Conservation (phyloP, 2,329 filamentous ascomycete species). For the Aspergillus ustus region DNA sequence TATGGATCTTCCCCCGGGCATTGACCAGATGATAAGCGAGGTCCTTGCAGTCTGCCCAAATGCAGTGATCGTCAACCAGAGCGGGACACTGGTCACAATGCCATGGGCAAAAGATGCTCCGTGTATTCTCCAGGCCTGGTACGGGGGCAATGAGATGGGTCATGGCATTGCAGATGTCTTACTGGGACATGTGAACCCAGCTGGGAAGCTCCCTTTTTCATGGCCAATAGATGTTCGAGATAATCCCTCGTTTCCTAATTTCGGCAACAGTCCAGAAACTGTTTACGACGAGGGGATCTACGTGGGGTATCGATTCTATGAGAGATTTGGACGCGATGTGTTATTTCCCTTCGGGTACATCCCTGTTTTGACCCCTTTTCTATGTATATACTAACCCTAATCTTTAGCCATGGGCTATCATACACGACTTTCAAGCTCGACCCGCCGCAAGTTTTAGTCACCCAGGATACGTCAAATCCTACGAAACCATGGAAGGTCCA, state of each 20-base stretch:
- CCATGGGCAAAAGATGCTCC: conserved; percentile 48
- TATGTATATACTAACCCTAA: too few relatives aligned
- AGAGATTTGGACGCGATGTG: conserved; percentile 64
- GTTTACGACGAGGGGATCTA: conserved; percentile 80
- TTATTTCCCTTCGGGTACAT: conserved; percentile 76
- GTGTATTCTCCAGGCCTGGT: conserved; percentile 75
- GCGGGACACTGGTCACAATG: conserved; percentile 67
- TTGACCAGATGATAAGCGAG: conserved; percentile 62
- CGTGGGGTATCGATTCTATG: conserved; percentile 79
- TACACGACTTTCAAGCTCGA: conserved; percentile 66
- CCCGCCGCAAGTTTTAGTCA: conserved; percentile 58
- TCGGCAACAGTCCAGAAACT: conserved; percentile 67
- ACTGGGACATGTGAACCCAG: conserved; percentile 72
- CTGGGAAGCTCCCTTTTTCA: conserved; percentile 72
- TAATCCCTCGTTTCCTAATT: conserved; percentile 76
- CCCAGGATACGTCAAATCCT: conserved; percentile 39
- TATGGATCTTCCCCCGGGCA: conserved; percentile 59
- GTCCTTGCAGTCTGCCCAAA: conserved; percentile 66
- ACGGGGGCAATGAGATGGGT: conserved; percentile 79
- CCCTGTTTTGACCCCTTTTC: too few relatives aligned
- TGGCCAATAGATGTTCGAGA: conserved; percentile 70
- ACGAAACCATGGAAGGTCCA: conserved; percentile 51
- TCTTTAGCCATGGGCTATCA: conserved; percentile 60
- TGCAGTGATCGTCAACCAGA: conserved; percentile 74
- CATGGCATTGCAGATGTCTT: conserved; percentile 79